Evolutionary conservation across 2,329 filamentous ascomycete species (phyloP).

Genomic region (Botrytis squamosa): DNA sequence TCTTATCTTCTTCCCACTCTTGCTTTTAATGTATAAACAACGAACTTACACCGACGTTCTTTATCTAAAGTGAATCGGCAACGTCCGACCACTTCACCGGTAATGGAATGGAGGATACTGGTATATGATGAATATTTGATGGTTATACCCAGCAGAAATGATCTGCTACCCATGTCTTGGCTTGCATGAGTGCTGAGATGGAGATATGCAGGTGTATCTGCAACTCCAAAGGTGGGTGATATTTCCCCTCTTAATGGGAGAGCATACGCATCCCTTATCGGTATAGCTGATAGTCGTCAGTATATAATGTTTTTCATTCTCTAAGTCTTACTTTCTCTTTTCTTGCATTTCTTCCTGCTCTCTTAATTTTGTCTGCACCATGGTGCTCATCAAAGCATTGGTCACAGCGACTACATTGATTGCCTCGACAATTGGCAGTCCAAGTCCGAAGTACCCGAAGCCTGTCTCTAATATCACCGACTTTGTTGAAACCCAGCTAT

Average conservation of each 20-base stretch:
- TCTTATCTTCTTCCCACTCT: conserved; percentile 14
- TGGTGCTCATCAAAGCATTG: conserved; percentile 17
- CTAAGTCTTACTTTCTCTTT: not conserved
- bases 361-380: not conserved
- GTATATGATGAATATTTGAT: not conserved
- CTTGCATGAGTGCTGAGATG: conserved; percentile 2
- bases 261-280: conserved; percentile 3
- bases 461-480: conserved; percentile 11
- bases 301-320: conserved; percentile 3
- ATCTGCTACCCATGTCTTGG: not conserved
- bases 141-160: not conserved
- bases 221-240: not conserved
- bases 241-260: not conserved
- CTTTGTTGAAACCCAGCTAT: conserved; percentile 39
- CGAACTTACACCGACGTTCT: not conserved
- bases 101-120: not conserved
- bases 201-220: conserved; percentile 3
- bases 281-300: not conserved
- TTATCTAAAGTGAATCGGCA: not conserved
- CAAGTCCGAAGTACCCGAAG: conserved; percentile 9
- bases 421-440: conserved; percentile 4
- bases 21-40: not conserved
- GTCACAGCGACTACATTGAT: conserved; percentile 10
- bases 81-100: not conserved
- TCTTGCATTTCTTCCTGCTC: not conserved